Base-by-base conservation (phyloP, 768 basidiomycete species). In the Leucogyrophana mollusca region DNA sequence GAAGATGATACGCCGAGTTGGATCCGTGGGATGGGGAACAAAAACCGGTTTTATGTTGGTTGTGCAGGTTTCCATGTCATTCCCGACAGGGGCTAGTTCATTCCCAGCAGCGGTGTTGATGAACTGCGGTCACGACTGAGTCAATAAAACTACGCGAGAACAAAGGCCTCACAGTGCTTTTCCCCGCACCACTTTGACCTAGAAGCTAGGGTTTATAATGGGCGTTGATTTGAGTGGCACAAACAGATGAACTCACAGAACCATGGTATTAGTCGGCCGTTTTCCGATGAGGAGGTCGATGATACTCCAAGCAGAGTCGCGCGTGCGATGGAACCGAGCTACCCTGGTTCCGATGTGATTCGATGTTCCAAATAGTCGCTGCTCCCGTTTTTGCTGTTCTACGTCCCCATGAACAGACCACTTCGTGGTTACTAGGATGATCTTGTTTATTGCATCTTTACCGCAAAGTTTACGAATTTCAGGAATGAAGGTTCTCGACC, bases 341-440 rank as follows among this genome's bases (percentile, higher is more conserved):
- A 37, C 8, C 3, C 44, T 43, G 1, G 55, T 49, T 9, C 58
- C 58, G 3, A 54, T 48, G 7, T 11, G 16, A 22, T n/a, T n/a
- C 30, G 18, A n/a, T 2, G 14, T 4, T 49, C 51, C 50, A 51
- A n/a, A 40, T 32, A 8, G 27, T 43, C 68, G 53, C n/a, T 43
- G 27, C 38, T 67, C 68, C 11, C 71, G 59, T 18, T 41, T 41
- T 27, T 9, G 23, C 10, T 51, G 40, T 10, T 59, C 68, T 6
- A 49, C 49, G 3, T 42, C 47, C 18, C 23, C 23, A 2, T 45
- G 46, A 14, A 60, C 46, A 42, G 59, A 59, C 69, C 67, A 71
- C 60, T 66, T 68, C 10, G 69, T 67, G 1, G 69, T 67, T 16
- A 58, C 59, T 4, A 71, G 52, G 18, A 66, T 45, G 4, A 70